These are phyloP conservation scores for Taiwanofungus camphoratus DNA, from an alignment of 1,284 basidiomycete species.

Conservation along the genomic window DNA sequence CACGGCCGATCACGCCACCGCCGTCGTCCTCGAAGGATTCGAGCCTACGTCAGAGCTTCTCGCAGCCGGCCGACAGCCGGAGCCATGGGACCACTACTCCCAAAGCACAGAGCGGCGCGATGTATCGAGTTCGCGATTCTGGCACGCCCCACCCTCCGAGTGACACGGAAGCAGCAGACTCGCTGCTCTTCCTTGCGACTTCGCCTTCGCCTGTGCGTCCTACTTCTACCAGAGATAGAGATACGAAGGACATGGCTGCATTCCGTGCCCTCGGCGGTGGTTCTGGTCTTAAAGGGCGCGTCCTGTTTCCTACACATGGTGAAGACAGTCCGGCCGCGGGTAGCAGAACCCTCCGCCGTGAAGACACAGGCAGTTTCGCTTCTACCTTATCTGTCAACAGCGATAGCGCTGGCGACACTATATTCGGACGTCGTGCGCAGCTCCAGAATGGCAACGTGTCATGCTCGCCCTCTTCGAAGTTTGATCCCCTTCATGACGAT, in stretches of 20 bases:
- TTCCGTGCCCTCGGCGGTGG: conserved; percentile 48
- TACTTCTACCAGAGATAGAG: conserved; percentile 36
- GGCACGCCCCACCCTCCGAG: conserved; percentile 35
- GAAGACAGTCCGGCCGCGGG: conserved; percentile 21
- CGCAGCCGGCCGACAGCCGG: conserved; percentile 18
- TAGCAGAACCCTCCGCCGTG: conserved; percentile 23
- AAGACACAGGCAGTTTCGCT: conserved; percentile 26
- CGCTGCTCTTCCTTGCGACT: conserved; percentile 75
- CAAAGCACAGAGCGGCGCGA: conserved; percentile 22
- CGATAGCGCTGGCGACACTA: conserved; percentile 9
- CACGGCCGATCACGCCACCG: conserved; percentile 29
- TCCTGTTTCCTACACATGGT: conserved; percentile 49
- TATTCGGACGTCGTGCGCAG: conserved; percentile 5
- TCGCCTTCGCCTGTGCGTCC: conserved; percentile 73
- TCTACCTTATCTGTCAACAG: conserved; percentile 20
- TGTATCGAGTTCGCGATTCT: conserved; percentile 17
- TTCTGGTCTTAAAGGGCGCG: conserved; percentile 55
- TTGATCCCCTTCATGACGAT: background rate
- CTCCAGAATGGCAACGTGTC: conserved; percentile 10
- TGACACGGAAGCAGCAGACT: conserved; percentile 73
- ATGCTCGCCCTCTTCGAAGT: conserved; percentile 3
- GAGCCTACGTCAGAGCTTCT: conserved; percentile 15
- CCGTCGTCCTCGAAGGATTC: conserved; percentile 17
- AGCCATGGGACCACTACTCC: conserved; percentile 21
- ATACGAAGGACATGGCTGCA: conserved; percentile 46